These are phyloP conservation scores for Penicillium crustosum DNA, from an alignment of 2,329 filamentous ascomycete species.

Conservation along the genomic window DNA sequence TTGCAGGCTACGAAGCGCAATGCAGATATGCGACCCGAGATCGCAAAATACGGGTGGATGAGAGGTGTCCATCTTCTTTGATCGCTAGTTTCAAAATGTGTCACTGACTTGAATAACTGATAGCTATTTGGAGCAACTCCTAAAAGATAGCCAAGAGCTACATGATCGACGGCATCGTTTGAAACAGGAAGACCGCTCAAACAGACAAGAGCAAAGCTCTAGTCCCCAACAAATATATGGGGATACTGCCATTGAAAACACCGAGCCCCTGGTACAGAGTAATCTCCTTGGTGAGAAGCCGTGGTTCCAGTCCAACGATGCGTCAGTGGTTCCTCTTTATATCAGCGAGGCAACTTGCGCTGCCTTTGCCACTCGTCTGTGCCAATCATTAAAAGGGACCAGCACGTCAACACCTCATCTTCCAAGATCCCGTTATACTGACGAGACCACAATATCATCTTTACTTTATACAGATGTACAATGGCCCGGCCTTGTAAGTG, in stretches of 20 bases:
- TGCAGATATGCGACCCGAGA: slow-evolving; percentile 42
- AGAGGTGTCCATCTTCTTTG: slow-evolving; percentile 13
- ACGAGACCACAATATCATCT: slow-evolving; percentile 19
- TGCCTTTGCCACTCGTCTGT: slow-evolving; percentile 35
- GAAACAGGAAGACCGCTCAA: not conserved
- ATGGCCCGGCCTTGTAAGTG: slow-evolving; percentile 32
- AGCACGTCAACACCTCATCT: slow-evolving; percentile 23
- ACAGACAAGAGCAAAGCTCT: not conserved
- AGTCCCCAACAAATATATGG: not conserved
- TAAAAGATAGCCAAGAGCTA: slow-evolving; percentile 14
- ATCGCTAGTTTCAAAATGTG: not conserved
- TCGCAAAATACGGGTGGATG: slow-evolving; percentile 36
- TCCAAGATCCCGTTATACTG: slow-evolving; percentile 26
- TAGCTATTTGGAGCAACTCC: slow-evolving; percentile 31
- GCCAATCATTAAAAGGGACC: slow-evolving; percentile 27
- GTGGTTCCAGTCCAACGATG: slow-evolving; percentile 32
- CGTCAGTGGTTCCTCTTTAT: slow-evolving; percentile 28
- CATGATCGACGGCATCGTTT: not conserved
- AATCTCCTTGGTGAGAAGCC: slow-evolving; percentile 9
- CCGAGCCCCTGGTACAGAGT: slow-evolving; percentile 13
- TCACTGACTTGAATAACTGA: not conserved
- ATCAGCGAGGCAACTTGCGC: slow-evolving; percentile 37
- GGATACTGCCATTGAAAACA: slow-evolving; percentile 9
- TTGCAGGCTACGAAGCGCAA: slow-evolving; percentile 30
- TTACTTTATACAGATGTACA: slow-evolving; percentile 16